Evolutionary conservation across 805 yeast species (phyloP), one percentile per base, ranked within the genome.

Genomic region (Candida ponderosae): DNA sequence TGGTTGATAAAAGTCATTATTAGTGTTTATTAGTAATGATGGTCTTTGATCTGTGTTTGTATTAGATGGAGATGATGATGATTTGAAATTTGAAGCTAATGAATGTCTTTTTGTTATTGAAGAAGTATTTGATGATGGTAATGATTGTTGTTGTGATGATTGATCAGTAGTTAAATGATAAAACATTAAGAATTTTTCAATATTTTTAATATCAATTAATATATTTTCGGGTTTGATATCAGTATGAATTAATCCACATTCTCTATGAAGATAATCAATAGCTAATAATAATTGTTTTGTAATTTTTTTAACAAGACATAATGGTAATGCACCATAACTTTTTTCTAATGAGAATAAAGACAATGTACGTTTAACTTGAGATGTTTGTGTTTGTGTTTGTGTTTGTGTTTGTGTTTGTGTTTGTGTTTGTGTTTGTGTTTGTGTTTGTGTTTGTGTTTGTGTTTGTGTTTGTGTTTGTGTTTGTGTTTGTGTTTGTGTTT

Each of bases 191-290:
- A 76, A 63, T 41, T 62, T 66, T 43, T 73, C 76, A 33, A 74
- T 76, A 44, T 75, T 74, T 38, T 67, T 64, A 24, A 77, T 70
- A 44, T 72, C 76, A 31, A 74, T 65, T 31, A 74, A 55, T 4
- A 77, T 71, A 57, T 83, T 83, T 50, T 81, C 89, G 2, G 89
- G 88, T 56, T 82, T 82, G 35, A 82, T 65, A 53, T 81, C 89
- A 11, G 89, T 75, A 57, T 82, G 90, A 30, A 80, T 78, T 10
- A 79, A 63, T 3, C 83, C 83, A 54, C 85, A 78, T 47, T 61
- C 67, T 31, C 72, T 45, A 53, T 79, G 85, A 44, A 78, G 58
- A 48, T 70, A 76, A 53, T 77, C 80, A 40, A 78, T 51, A 1
- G 79, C 76, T 30, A 69, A 43, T 28, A 77, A 59, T 29, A 77